Percentiles rank a stretch among this genome's conserved stretches.
These are phyloP conservation scores for Heliamphora pulchella DNA, from an alignment of 179 eudicot species.

Conservation along the genomic window DNA sequence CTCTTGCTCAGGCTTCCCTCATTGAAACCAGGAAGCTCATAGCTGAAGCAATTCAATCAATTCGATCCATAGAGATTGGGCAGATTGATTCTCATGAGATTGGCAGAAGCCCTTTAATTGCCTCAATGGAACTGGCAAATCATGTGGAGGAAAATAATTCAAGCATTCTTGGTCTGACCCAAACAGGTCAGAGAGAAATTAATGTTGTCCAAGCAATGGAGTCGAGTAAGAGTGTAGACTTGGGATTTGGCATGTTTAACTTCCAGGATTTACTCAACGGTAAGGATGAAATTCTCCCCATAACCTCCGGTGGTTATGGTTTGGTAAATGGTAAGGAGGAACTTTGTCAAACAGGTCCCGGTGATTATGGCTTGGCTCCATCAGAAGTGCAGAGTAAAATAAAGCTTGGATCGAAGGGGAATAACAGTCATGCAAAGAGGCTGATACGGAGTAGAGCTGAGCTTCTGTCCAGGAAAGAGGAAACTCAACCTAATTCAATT, in stretches of 20 bases:
- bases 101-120: not conserved
- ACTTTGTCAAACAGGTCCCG: constrained; percentile 6
- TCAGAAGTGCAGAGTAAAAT: constrained; percentile 14
- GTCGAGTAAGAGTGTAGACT: too few relatives aligned
- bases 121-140: not conserved
- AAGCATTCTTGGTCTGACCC: not conserved
- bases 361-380: constrained; percentile 12
- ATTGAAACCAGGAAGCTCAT: constrained; percentile 70
- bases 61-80: constrained; percentile 49
- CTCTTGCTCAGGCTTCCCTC: constrained; percentile 75
- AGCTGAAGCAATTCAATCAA: constrained; percentile 67
- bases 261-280: too few relatives aligned
- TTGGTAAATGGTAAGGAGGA: constrained; percentile 19
- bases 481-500: constrained; percentile 20
- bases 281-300: too few relatives aligned
- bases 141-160: not conserved
- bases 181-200: not conserved
- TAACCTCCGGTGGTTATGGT: constrained; percentile 9
- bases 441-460: constrained; percentile 20
- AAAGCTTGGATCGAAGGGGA: constrained; percentile 28
- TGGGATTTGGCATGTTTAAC: too few relatives aligned
- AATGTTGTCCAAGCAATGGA: too few relatives aligned
- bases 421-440: constrained; percentile 16
- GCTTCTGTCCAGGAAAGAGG: constrained; percentile 18
- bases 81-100: constrained; percentile 20